Base-by-base conservation (phyloP, 805 yeast genomes). In the Kodamaea neixiangensis region DNA sequence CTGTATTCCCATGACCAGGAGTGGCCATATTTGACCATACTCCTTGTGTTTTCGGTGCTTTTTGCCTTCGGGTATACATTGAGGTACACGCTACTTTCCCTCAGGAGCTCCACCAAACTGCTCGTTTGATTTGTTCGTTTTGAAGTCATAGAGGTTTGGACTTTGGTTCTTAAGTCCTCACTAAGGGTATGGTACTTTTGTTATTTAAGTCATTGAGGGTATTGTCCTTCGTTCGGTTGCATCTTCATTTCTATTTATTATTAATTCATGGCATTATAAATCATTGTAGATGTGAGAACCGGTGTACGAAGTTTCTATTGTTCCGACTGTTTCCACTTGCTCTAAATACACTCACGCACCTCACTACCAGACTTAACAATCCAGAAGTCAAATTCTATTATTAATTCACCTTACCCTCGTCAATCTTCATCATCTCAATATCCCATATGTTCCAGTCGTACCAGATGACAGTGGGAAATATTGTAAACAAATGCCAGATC, bases 401-500 rank as follows among this genome's bases (percentile, higher is more conserved):
- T 35, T 47, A 52, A 44, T 31, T 46, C 7, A 39, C 14, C 45
- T 51, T 51, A 37, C 34, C 44, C 21, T 29, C 38, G 18, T 46
- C 48, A 3, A 52, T 17, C 38, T 52, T 54, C 37, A 50, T 54
- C 54, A 69, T 49, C 52, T 75, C 79, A 35, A 74, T 51, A 47
- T 75, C 78, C 79, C 79, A 75, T 15, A 74, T 64, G 49, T 70
- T 72, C 79, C 79, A 87, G 39, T 79, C 80, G 65, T 87, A 92
- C 82, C 96, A 81, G 54, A 80, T 78, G 51, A 81, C 70, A 0
- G 93, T 82, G 0, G 98, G 98, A 61, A 89, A 66, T 1, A 92
- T 83, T 0, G 99, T 94, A 17, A 89, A 81, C 21, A 87, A 76
- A 65, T 94, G 99, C 99, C 99, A 94, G 37, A 93, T 61, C 0